A percentile compares a stretch with the other conserved stretches of the same genome.
Evolutionary conservation across 768 basidiomycete genomes (phyloP).

Genomic region (Boletales sp.): DNA sequence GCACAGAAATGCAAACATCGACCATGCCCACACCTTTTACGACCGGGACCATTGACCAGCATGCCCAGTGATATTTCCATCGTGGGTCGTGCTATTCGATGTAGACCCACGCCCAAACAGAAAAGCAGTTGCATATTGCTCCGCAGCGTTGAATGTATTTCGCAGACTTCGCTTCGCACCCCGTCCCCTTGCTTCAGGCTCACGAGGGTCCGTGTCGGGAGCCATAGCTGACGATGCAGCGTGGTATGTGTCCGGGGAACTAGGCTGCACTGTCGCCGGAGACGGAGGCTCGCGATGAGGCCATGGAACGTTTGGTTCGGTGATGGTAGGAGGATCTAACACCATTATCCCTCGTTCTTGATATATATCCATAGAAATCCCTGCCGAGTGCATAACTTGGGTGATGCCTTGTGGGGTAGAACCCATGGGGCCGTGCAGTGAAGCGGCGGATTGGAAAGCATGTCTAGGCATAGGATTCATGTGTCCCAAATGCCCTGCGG

Average conservation of each 20-base stretch:
- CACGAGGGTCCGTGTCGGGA: conserved; percentile 26
- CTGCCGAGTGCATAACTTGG: conserved; percentile 35
- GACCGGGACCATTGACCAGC: conserved; percentile 23
- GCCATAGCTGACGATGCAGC: conserved; percentile 34
- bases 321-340: conserved; percentile 9
- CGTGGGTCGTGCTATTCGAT: conserved; percentile 21
- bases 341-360: conserved; percentile 10
- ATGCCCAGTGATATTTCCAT: conserved; percentile 21
- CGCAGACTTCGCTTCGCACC: conserved; percentile 64
- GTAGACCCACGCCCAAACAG: conserved; percentile 54
- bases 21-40: conserved; percentile 10
- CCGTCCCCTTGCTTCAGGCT: conserved; percentile 48
- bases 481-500: conserved; percentile 21
- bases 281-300: conserved; percentile 43
- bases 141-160: conserved; percentile 66
- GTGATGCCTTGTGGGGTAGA: conserved; percentile 30
- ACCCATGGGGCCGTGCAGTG: conserved; percentile 18
- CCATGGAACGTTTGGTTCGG: conserved; percentile 35
- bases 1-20: conserved; percentile 9
- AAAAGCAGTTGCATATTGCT: conserved; percentile 63
- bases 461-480: conserved; percentile 19
- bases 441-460: conserved; percentile 17
- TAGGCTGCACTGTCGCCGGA: conserved; percentile 30
- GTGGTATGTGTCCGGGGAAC: conserved; percentile 40
- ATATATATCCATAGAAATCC: conserved; percentile 22